These are phyloP conservation scores for Solanum arcanum DNA, from an alignment of 257 asterid species.

Conservation along the genomic window DNA sequence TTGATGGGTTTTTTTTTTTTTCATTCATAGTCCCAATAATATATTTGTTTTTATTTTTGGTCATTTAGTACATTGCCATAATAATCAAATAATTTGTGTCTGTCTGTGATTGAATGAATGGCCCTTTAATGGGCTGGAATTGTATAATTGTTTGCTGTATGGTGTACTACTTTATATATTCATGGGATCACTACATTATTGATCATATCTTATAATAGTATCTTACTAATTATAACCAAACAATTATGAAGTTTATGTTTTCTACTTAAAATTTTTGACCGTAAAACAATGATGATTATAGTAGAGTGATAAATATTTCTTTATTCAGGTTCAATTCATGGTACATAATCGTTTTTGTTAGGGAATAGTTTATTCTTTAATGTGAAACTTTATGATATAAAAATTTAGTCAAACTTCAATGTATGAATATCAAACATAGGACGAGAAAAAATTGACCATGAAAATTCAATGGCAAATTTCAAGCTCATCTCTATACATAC, in stretches of 20 bases:
- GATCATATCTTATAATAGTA: background rate
- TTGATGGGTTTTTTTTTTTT: constrained; percentile 23
- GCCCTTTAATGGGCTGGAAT: background rate
- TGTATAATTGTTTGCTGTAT: background rate
- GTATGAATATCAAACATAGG: background rate
- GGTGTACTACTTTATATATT: background rate
- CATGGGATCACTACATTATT: background rate
- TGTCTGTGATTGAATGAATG: background rate
- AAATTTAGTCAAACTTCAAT: no score
- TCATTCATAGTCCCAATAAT: constrained; percentile 13
- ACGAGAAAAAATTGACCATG: no score
- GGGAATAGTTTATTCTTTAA: no score
- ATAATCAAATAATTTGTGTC: background rate
- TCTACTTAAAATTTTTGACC: background rate
- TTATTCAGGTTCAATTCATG: rapidly evolving
- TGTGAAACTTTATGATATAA: no score
- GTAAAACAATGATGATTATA: background rate
- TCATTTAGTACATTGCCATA: background rate
- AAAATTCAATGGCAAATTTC: background rate
- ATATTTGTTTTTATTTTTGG: background rate
- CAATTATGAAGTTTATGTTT: background rate
- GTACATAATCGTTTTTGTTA: background rate
- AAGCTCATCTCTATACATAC: background rate
- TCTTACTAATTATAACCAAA: background rate
- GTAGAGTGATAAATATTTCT: background rate